Evolutionary conservation across 345 rosid genomes (phyloP).

Genomic region (Syzygium grande): DNA sequence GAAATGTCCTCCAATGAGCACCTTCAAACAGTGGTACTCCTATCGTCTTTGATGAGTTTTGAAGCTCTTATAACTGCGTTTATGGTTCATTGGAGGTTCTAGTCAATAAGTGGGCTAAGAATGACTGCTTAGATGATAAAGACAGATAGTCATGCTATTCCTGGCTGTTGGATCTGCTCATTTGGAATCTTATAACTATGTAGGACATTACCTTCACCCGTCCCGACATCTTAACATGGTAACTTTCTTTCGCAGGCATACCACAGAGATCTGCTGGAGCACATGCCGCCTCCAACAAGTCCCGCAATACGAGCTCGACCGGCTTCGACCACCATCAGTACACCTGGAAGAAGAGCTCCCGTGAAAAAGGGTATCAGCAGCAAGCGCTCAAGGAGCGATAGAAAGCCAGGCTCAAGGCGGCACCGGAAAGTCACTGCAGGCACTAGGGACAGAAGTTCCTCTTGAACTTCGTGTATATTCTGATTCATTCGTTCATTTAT

Average conservation of each 20-base stretch:
- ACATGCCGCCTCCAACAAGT: constrained; percentile 45
- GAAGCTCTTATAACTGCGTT: neutral
- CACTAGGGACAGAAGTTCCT: constrained; percentile 1
- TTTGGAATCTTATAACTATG: neutral
- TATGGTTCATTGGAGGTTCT: neutral
- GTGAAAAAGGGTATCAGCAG: constrained; percentile 21
- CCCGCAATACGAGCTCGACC: constrained; percentile 3
- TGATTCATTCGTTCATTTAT: neutral
- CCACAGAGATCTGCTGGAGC: constrained; percentile 74
- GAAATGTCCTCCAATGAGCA: neutral
- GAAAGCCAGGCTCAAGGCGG: constrained; percentile 34
- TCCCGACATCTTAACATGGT: neutral
- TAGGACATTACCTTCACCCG: neutral
- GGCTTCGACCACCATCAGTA: constrained; percentile 8
- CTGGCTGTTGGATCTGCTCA: neutral
- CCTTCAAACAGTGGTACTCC: neutral
- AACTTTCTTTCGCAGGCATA: constrained; percentile 37
- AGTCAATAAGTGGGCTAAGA: neutral
- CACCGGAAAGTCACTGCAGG: constrained; percentile 56
- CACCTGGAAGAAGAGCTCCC: constrained; percentile 14
- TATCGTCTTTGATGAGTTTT: neutral
- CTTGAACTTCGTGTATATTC: neutral
- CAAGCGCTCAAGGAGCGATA: constrained; percentile 40
- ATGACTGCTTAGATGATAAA: neutral
- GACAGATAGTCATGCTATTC: neutral